Base-by-base conservation (phyloP, 1,284 basidiomycete species). In the Phlebopus sp. region DNA sequence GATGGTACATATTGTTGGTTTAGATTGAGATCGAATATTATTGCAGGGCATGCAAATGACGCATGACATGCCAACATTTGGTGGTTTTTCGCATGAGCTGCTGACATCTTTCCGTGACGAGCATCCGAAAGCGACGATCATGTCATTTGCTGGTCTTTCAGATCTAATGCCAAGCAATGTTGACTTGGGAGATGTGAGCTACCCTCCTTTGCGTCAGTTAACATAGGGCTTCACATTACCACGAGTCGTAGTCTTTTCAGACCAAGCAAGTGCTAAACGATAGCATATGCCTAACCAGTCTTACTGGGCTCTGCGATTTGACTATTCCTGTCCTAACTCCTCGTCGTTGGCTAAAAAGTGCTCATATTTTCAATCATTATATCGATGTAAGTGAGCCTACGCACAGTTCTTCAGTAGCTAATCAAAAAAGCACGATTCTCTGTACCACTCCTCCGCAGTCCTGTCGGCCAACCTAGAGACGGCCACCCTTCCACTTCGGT, bases 381-480 rank as follows among this genome's bases (percentile, higher is more conserved):
- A 21, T 71, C 6, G 59, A 74, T 52, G 80, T 81, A 58, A 44
- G 77, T 68, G 43, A 17, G 44, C 32, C 25, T 44, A n/a, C 14
- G 11, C n/a, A 19, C n/a, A 42, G 37, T 17, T 27, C 38, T 46
- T 44, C 42, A 25, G 27, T 43, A 14, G 44, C 52, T 53, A 37
- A 53, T 46, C 25, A 30, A 25, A 41, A 37, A 56, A 85, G 78
- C 57, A 53, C 29, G 58, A 63, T 11, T 71, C 68, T 42, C 47
- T 65, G 2, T 86, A 82, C 62, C 76, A 81, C 42, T 69, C 73
- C 10, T 85, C 86, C 2, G 84, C 85, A 7, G 59, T 89, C 31
- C 60, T 88, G 6, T 81, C 87, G 0, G 68, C 83, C n/a, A 78
- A 85, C 54, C 68, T 88, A 13, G 85, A 90, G 52, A 81, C 70